phyloP scores from a whole-genome alignment of 495 filamentous ascomycete species.

The Viridothelium virens region DNA sequence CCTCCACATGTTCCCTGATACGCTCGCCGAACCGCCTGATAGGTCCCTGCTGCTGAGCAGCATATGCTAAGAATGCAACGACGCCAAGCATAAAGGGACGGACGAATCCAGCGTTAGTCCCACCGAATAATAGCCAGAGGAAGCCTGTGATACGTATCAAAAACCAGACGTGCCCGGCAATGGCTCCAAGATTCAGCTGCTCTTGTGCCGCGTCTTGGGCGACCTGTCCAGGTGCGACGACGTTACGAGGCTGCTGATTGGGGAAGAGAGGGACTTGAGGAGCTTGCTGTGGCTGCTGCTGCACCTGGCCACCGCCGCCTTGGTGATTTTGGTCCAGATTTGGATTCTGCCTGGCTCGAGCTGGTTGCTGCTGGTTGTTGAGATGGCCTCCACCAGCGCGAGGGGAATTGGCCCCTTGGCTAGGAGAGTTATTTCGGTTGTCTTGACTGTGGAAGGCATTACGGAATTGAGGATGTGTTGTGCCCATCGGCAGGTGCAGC shows the following conservation, averaged over 20 bases:
- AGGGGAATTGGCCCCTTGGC: neutral
- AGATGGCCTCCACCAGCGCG: constrained; percentile 14
- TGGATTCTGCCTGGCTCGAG: constrained; percentile 11
- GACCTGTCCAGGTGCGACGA: constrained; percentile 5
- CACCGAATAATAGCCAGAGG: constrained; percentile 69
- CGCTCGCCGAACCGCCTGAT: constrained; percentile 52
- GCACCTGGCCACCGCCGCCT: neutral
- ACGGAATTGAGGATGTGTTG: constrained; percentile 27
- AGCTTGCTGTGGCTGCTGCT: constrained; percentile 15
- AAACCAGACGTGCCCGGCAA: constrained; percentile 57
- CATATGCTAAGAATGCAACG: constrained; percentile 6
- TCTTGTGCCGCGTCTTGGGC: constrained; percentile 11
- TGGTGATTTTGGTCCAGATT: constrained; percentile 17
- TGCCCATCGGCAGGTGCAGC: constrained; percentile 7
- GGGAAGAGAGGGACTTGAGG: neutral
- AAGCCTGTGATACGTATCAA: constrained; percentile 68
- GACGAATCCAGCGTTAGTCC: constrained; percentile 54
- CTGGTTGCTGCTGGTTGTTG: constrained; percentile 13
- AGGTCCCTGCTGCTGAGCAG: constrained; percentile 18
- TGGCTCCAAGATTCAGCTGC: constrained; percentile 24
- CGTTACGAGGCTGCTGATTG: constrained; percentile 7
- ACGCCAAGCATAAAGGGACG: constrained; percentile 38
- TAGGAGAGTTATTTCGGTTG: neutral
- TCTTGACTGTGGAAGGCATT: neutral
- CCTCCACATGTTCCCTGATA: constrained; percentile 45